Conservation (phyloP, 1,284 basidiomycete genomes). For the Takashimella tepidaria region DNA sequence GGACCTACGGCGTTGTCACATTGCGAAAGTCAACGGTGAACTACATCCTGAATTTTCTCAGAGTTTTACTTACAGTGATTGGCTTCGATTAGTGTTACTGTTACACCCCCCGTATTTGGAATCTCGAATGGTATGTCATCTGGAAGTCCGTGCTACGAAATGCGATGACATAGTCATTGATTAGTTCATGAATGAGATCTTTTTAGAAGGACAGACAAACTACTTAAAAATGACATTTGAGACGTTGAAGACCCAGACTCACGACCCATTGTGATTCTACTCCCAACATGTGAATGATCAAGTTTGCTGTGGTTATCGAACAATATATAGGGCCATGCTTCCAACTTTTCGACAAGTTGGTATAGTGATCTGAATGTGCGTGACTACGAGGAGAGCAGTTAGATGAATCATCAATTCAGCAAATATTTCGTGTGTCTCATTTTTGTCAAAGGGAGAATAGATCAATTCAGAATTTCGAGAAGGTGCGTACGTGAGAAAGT, state of each 20-base stretch:
- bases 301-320: slow-evolving; percentile 81
- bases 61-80: slow-evolving; percentile 70
- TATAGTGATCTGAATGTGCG: slow-evolving; percentile 92
- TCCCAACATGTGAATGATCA: slow-evolving; percentile 81
- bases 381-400: slow-evolving; percentile 58
- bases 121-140: slow-evolving; percentile 70
- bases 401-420: slow-evolving; percentile 1
- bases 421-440: not conserved
- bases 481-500: slow-evolving; percentile 70
- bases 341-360: slow-evolving; percentile 81
- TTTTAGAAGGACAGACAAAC: no score
- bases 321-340: slow-evolving; percentile 90
- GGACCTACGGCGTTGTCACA: no score
- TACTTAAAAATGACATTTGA: no score
- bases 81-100: slow-evolving; percentile 90
- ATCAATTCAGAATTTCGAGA: no score
- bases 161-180: slow-evolving; percentile 13
- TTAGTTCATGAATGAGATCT: not conserved
- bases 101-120: slow-evolving; percentile 77
- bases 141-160: slow-evolving; percentile 56
- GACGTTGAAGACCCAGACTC: slow-evolving; percentile 49
- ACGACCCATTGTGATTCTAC: slow-evolving; percentile 84
- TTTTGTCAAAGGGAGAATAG: no score
- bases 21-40: no score
- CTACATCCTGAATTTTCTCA: no score